Evolutionary conservation across 345 rosid genomes (phyloP).

Genomic region (Euphorbia pulcherrima): DNA sequence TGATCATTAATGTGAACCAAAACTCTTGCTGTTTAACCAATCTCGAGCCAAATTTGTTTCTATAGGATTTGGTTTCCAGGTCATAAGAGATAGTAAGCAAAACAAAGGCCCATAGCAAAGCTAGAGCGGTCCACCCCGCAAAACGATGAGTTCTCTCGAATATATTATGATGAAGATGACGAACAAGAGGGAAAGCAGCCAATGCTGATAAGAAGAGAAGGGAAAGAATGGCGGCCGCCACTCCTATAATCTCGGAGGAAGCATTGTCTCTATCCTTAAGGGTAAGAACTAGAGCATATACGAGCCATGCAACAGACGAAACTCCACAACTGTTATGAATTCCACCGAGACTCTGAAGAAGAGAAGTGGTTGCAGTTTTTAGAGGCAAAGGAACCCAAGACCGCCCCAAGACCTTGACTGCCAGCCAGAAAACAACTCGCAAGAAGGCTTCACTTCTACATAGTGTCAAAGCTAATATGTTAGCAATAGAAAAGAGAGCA

Average conservation of each 20-base stretch:
- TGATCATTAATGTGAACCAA: conserved; percentile 65
- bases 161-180: conserved; percentile 75
- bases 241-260: conserved; percentile 52
- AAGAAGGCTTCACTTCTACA: conserved; percentile 73
- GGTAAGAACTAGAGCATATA: conserved; percentile 54
- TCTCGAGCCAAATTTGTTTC: conserved; percentile 36
- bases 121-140: conserved; percentile 64
- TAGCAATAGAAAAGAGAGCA: conserved; percentile 59
- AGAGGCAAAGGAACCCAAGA: conserved; percentile 51
- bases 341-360: conserved; percentile 73
- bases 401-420: conserved; percentile 47
- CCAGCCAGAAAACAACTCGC: conserved; percentile 54
- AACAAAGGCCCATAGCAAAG: conserved; percentile 65
- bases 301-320: conserved; percentile 70
- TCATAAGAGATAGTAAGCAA: conserved; percentile 55
- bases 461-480: conserved; percentile 62
- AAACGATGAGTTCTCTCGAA: conserved; percentile 74
- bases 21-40: conserved; percentile 55
- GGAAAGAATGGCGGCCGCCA: conserved; percentile 50
- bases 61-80: conserved; percentile 49
- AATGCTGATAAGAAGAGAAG: conserved; percentile 55
- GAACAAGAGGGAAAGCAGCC: conserved; percentile 73
- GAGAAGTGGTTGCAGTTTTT: conserved; percentile 59
- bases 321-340: conserved; percentile 76
- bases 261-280: conserved; percentile 47